Evolutionary conservation across 371 early-diverging fungal genomes (phyloP).

Genomic region (Dinochytrium kinnereticum): DNA sequence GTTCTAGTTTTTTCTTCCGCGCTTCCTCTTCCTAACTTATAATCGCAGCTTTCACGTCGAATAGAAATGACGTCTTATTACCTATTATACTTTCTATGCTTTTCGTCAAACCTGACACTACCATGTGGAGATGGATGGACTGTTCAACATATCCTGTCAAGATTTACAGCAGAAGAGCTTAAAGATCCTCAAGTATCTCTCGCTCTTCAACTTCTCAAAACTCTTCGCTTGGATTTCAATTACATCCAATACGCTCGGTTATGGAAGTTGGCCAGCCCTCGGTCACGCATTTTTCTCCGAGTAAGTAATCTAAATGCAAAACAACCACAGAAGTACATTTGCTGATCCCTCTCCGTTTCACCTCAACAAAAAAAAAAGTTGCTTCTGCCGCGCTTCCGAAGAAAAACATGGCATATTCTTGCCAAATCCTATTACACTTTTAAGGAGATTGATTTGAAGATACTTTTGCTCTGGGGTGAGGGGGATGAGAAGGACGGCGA

Average conservation of each 20-base stretch:
- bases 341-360: too few relatives aligned
- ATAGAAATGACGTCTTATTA: constrained; percentile 23
- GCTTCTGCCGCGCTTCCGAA: background rate
- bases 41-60: constrained; percentile 14
- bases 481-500: background rate
- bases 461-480: background rate
- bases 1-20: too few relatives aligned
- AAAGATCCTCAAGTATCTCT: background rate
- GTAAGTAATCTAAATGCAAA: background rate
- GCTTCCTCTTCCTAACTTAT: too few relatives aligned
- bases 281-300: background rate
- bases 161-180: background rate
- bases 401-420: background rate
- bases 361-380: constrained; percentile 1
- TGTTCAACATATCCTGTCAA: background rate
- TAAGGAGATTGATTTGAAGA: background rate
- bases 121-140: constrained; percentile 1
- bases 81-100: constrained; percentile 34
- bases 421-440: background rate
- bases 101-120: background rate
- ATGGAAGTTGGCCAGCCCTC: background rate
- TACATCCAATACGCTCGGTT: background rate
- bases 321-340: too few relatives aligned
- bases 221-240: background rate
- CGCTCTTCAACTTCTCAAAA: background rate